phyloP scores from a whole-genome alignment of 148 eudicot genomes.

The Rhododendron kiyosumense region DNA sequence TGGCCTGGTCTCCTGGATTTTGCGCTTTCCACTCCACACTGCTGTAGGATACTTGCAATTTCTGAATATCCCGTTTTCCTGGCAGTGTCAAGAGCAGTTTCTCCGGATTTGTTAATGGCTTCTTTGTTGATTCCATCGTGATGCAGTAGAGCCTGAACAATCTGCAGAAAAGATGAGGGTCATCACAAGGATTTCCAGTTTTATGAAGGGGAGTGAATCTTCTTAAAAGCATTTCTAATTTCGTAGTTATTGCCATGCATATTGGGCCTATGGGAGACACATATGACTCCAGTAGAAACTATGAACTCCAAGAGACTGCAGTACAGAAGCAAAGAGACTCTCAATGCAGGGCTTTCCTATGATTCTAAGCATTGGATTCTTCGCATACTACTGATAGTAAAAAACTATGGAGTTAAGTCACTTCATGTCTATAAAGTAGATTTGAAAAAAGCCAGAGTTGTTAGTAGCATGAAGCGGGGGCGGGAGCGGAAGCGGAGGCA shows the following conservation, averaged over 20 bases:
- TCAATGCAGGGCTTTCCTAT: background rate
- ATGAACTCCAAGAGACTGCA: background rate
- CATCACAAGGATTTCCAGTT: background rate
- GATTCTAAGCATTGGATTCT: background rate
- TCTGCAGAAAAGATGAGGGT: constrained; percentile 20
- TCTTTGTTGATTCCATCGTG: constrained; percentile 18
- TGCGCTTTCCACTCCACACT: constrained; percentile 31
- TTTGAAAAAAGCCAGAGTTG: background rate
- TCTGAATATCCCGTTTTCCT: constrained; percentile 32
- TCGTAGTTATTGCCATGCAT: background rate
- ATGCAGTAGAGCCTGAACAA: constrained; percentile 27
- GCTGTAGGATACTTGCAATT: constrained; percentile 22
- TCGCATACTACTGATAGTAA: background rate
- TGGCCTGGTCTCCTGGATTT: constrained; percentile 27
- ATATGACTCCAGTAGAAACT: background rate
- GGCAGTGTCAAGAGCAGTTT: constrained; percentile 50
- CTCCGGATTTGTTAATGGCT: constrained; percentile 36
- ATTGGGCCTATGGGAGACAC: background rate
- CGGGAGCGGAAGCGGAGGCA: too few species aligned
- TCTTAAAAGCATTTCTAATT: background rate
- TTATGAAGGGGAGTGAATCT: background rate
- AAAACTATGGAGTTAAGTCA: background rate
- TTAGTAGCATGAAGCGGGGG: too few species aligned
- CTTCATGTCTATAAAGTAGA: background rate
- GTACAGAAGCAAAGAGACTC: background rate